Conservation (phyloP, 2,329 filamentous ascomycete species). For the Trichoderma polysporum region DNA sequence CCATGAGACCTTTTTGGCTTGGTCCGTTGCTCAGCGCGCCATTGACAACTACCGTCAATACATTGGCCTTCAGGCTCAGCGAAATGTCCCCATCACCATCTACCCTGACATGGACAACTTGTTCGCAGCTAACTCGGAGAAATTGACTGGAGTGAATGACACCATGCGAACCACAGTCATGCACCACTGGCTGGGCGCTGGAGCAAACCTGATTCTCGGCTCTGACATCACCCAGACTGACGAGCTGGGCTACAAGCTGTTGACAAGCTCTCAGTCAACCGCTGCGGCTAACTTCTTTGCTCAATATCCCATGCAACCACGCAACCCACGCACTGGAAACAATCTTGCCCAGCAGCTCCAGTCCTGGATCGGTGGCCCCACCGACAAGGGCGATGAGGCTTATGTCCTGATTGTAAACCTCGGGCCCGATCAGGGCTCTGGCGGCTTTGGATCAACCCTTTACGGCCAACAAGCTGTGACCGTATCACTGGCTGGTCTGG, state of each 20-base stretch:
- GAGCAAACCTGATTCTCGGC: slow-evolving; percentile 17
- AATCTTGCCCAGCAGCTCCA: slow-evolving; percentile 20
- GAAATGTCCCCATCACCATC: slow-evolving; percentile 16
- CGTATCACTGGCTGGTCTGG: slow-evolving; percentile 1
- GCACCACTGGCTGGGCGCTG: slow-evolving; percentile 22
- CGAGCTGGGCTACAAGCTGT: slow-evolving; percentile 13
- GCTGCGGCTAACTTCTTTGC: slow-evolving; percentile 21
- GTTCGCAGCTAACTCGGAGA: slow-evolving; percentile 14
- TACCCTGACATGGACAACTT: slow-evolving; percentile 21
- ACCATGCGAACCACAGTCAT: slow-evolving; percentile 18
- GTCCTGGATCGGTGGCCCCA: slow-evolving; percentile 20
- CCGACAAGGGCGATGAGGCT: slow-evolving; percentile 12
- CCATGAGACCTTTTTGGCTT: slow-evolving; percentile 16
- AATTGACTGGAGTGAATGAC: slow-evolving; percentile 19
- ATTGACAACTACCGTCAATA: slow-evolving; percentile 22
- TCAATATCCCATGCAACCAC: slow-evolving; percentile 22
- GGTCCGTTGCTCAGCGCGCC: slow-evolving; percentile 20
- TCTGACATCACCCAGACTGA: slow-evolving; percentile 17
- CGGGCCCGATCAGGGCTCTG: slow-evolving; percentile 17
- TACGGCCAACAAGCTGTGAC: slow-evolving; percentile 17
- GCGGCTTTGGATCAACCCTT: slow-evolving; percentile 5
- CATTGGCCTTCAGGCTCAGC: slow-evolving; percentile 21
- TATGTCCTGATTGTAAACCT: slow-evolving; percentile 20
- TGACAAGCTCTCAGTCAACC: slow-evolving; percentile 18
- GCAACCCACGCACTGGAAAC: slow-evolving; percentile 20